Evolutionary conservation across 164 flowering plant genomes (phyloP).

Genomic region (grape (Vitis vinifera)): ASM3070453v1 NC_081814.1:5917001-5917500

Average conservation of each 20-base stretch:
- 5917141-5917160: no score
- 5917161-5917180: neutral
- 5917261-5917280: conserved; percentile 81
- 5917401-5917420: neutral
- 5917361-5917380: neutral
- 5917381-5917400: neutral
- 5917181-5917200: neutral
- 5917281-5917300: conserved; percentile 75
- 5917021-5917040: neutral
- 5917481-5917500: no score
- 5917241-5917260: conserved; percentile 84
- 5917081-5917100: no score
- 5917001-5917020: neutral
- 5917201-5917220: neutral
- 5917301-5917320: conserved; percentile 62
- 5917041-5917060: neutral
- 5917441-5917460: neutral
- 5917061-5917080: neutral
- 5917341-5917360: conserved; percentile 60
- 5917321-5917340: conserved; percentile 65
- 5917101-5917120: no score
- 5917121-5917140: no score
- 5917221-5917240: conserved; percentile 12
- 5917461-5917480: neutral
- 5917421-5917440: neutral